These are phyloP conservation scores for Psilocybe sp. DNA, from an alignment of 768 basidiomycete genomes.

Conservation along the genomic window DNA sequence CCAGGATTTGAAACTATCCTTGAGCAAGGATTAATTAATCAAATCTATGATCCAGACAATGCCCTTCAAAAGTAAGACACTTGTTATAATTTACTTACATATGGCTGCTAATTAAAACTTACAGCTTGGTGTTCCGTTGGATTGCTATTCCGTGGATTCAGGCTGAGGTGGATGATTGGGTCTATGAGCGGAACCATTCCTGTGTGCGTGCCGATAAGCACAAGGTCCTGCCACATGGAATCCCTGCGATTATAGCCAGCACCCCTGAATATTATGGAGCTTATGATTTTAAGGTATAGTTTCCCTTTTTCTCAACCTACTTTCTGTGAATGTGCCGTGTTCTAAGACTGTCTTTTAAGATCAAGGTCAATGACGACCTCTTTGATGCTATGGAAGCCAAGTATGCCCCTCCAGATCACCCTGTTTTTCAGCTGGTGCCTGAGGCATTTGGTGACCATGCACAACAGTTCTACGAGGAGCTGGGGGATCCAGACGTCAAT, in stretches of 20 bases:
- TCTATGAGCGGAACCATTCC: slow-evolving; percentile 18
- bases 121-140: slow-evolving; percentile 10
- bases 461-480: slow-evolving; percentile 9
- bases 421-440: slow-evolving; percentile 33
- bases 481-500: slow-evolving; percentile 22
- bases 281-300: slow-evolving; percentile 31
- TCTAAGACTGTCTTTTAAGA: slow-evolving; percentile 9
- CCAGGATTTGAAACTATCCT: slow-evolving; percentile 36
- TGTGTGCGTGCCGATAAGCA: slow-evolving; percentile 19
- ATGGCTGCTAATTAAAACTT: background rate
- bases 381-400: slow-evolving; percentile 16
- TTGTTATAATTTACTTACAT: background rate
- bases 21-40: slow-evolving; percentile 22
- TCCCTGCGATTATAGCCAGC: slow-evolving; percentile 27
- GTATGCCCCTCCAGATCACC: slow-evolving; percentile 30
- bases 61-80: slow-evolving; percentile 6
- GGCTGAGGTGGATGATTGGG: slow-evolving; percentile 4
- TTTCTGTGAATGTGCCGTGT: background rate
- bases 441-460: slow-evolving; percentile 22
- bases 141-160: slow-evolving; percentile 11
- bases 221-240: slow-evolving; percentile 35
- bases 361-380: slow-evolving; percentile 12
- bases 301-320: background rate
- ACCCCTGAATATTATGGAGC: slow-evolving; percentile 23
- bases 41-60: slow-evolving; percentile 2